Conservation (phyloP, 352 stramenopile genomes). For the Aphanomyces cochlioides region DNA sequence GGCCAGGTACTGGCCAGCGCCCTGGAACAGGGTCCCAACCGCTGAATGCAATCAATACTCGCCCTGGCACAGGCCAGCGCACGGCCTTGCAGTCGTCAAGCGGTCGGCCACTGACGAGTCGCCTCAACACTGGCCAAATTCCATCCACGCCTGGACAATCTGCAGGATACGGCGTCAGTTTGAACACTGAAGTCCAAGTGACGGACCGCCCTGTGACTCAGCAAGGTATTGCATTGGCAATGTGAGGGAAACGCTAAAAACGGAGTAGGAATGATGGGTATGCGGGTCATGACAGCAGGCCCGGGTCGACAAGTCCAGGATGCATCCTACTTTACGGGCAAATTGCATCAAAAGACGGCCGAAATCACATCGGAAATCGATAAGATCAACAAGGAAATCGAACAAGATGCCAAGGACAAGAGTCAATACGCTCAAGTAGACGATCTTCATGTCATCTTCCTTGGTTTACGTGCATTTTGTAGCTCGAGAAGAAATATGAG, state of each 20-base stretch:
- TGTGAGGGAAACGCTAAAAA: background rate
- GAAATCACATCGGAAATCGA: conserved; percentile 83
- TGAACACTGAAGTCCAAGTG: conserved; percentile 90
- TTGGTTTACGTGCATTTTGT: background rate
- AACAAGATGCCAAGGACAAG: conserved; percentile 85
- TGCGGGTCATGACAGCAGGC: conserved; percentile 70
- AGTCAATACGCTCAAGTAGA: conserved; percentile 75
- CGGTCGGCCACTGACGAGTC: conserved; percentile 50
- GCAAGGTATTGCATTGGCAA: conserved; percentile 67
- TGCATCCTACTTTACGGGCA: conserved; percentile 84
- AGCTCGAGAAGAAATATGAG: conserved; percentile 73
- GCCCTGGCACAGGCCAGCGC: conserved; percentile 56
- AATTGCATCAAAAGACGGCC: conserved; percentile 86
- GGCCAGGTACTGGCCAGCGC: conserved; percentile 52
- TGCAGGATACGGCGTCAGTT: conserved; percentile 63
- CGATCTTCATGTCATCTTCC: background rate
- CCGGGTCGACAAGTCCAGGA: conserved; percentile 83
- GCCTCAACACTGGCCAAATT: conserved; percentile 51
- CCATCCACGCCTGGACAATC: conserved; percentile 65
- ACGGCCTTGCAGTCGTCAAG: conserved; percentile 43
- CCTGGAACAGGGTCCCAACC: conserved; percentile 17
- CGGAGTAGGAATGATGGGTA: conserved; percentile 57
- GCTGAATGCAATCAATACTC: conserved; percentile 33
- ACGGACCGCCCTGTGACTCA: conserved; percentile 89
- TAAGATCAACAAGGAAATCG: conserved; percentile 74